Base-by-base conservation (phyloP, 2,329 filamentous ascomycete species). In the Berkeleyomyces rouxiae region DNA sequence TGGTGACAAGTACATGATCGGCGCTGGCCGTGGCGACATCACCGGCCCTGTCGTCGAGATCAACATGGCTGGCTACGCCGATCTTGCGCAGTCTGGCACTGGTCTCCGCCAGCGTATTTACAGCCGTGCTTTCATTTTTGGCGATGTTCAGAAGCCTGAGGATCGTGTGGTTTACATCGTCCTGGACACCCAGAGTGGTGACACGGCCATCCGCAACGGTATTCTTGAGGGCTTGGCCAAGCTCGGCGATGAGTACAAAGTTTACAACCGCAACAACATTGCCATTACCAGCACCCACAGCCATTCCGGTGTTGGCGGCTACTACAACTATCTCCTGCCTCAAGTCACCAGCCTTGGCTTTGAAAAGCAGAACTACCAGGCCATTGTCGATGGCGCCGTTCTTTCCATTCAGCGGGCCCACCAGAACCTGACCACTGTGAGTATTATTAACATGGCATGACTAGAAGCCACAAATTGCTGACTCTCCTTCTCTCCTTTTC, bases 241-340 rank as follows among this genome's bases (percentile, higher is more conserved):
- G 0, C 74, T 95, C 23, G 90, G 90, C 0, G 74, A 77, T 4
- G 84, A 87, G 3, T 95, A 91, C 70, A 76, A 83, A 13, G 75
- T 87, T 62, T 95, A 96, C 72, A 82, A 81, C 57, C 82, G 87
- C 68, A 79, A 86, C 67, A 96, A 95, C 68, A 75, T 96, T 16
- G 91, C 91, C n/a, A 80, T 96, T 16, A 93, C 88, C 1, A 91
- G 90, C 42, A 96, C 91, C 0, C 91, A 96, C 71, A 92, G 88
- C 1, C 91, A 96, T 74, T 86, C 89, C 16, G 90, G 90, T 0
- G 90, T 91, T 0, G 91, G 88, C 3, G 91, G 87, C 13, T 96
- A 90, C 90, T 78, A 93, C 70, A 96, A 96, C 72, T 96, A 96
- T 69, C 79, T 96, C 7, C 77, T 96, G 11, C 91, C 90, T 7